phyloP scores from a whole-genome alignment of 176 grass and related monocot genomes.

The Oryza nivara region DNA sequence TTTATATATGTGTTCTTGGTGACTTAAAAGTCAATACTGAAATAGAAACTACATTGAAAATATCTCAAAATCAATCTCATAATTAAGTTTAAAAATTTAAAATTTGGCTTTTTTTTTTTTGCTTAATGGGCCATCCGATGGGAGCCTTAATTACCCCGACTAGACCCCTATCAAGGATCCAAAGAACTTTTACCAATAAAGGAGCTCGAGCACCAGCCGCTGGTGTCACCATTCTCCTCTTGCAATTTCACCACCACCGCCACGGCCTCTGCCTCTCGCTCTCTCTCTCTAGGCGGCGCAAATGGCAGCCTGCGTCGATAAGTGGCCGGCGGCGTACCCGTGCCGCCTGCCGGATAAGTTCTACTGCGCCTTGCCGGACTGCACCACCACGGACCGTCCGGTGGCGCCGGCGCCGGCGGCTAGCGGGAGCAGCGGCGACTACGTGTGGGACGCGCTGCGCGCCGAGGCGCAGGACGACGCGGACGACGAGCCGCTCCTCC shows the following conservation, averaged over 20 bases:
- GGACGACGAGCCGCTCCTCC: conserved; percentile 63
- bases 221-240: conserved; percentile 1
- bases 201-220: conserved; percentile 3
- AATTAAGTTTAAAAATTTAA: no score
- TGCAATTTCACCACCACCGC: background rate
- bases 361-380: conserved; percentile 5
- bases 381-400: background rate
- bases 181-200: no score
- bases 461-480: conserved; percentile 70
- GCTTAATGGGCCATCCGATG: no score
- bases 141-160: no score
- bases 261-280: background rate
- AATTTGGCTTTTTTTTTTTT: no score
- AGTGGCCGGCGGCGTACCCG: conserved; percentile 40
- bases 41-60: no score
- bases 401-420: background rate
- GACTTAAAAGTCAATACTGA: no score
- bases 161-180: no score
- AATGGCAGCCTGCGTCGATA: conserved; percentile 86
- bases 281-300: background rate
- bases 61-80: no score
- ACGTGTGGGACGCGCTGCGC: conserved; percentile 60
- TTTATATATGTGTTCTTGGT: no score
- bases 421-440: conserved; percentile 35
- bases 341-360: conserved; percentile 25